Evolutionary conservation across 78 protist species (phyloP).

Genomic region (Planoprotostelium fungivorum): DNA sequence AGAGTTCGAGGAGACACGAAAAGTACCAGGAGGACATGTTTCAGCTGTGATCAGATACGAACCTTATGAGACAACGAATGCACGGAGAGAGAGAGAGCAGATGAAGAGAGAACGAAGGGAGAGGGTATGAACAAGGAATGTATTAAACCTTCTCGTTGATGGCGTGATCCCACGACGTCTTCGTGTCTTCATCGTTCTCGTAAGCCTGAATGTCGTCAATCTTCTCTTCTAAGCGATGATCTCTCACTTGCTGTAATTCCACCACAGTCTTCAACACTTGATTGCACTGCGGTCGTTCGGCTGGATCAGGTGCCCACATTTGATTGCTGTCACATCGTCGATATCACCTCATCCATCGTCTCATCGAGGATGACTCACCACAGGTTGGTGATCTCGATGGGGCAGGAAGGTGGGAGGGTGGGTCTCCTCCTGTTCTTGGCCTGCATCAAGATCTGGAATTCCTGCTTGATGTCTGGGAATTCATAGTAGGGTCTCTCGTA

Average conservation of each 20-base stretch:
- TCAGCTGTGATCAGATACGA: not conserved
- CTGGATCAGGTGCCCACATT: not conserved
- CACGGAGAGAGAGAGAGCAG: too few species aligned
- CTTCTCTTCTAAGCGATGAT: not conserved
- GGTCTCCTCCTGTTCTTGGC: slow-evolving; percentile 51
- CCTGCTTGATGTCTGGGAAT: slow-evolving; percentile 40
- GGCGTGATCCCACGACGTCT: not conserved
- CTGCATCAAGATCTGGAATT: slow-evolving; percentile 59
- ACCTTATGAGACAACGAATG: too few species aligned
- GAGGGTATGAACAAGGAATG: too few species aligned
- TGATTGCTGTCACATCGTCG: not conserved
- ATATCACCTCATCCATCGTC: not conserved
- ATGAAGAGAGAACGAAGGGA: too few species aligned
- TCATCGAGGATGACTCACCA: not conserved
- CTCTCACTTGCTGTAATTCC: not conserved
- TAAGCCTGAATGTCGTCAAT: not conserved
- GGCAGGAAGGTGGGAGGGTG: slow-evolving; percentile 35
- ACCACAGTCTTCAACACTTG: not conserved
- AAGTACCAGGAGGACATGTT: not conserved
- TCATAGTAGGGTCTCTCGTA: slow-evolving; percentile 5
- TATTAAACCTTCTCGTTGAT: too few species aligned
- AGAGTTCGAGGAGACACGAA: not conserved
- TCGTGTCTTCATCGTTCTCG: not conserved
- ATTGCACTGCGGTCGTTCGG: not conserved
- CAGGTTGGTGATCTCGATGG: slow-evolving; percentile 27